A percentile compares a stretch with the other conserved stretches of the same genome.
phyloP scores from a whole-genome alignment of 2,329 filamentous ascomycete genomes.

The Stemphylium beticola region DNA sequence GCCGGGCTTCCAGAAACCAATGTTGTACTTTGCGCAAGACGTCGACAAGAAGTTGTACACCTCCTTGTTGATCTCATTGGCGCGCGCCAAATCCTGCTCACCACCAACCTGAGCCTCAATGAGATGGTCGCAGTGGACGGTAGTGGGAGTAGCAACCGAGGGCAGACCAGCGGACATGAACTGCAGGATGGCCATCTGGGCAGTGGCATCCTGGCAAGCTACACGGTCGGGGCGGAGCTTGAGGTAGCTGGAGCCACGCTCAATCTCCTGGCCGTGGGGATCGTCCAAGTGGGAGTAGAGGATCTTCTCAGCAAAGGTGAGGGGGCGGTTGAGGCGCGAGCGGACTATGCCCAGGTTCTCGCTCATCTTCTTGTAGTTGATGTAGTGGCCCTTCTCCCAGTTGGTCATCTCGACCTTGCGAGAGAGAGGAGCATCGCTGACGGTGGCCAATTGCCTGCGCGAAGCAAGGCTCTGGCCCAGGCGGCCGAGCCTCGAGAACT shows the following conservation, averaged over 20 bases:
- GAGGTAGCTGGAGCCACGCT: slow-evolving; percentile 94
- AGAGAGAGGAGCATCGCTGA: slow-evolving; percentile 83
- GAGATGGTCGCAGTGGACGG: slow-evolving; percentile 98
- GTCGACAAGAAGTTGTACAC: slow-evolving; percentile 97
- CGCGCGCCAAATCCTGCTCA: slow-evolving; percentile 89
- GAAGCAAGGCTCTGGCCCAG: slow-evolving; percentile 69
- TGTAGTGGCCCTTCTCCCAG: slow-evolving; percentile 94
- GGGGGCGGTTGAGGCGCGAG: slow-evolving; percentile 84
- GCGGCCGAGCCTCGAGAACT: slow-evolving; percentile 73
- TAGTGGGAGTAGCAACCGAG: slow-evolving; percentile 89
- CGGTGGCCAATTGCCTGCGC: slow-evolving; percentile 76
- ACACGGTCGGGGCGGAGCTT: slow-evolving; percentile 97
- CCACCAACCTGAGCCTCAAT: slow-evolving; percentile 97
- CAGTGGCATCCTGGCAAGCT: slow-evolving; percentile 98
- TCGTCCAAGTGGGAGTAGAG: slow-evolving; percentile 99
- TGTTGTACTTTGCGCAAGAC: slow-evolving; percentile 98
- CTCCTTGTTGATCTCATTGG: slow-evolving; percentile 95
- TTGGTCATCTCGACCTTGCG: slow-evolving; percentile 98
- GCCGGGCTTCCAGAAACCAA: slow-evolving; percentile 98
- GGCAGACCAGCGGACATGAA: slow-evolving; percentile 99
- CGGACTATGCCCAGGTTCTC: slow-evolving; percentile 95
- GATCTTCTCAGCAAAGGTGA: slow-evolving; percentile 98
- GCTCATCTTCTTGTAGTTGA: slow-evolving; percentile 99
- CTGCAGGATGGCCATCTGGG: slow-evolving; percentile 99
- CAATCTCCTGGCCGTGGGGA: slow-evolving; percentile 92